Percentiles rank a stretch among this genome's conserved stretches.
Evolutionary conservation across 2,329 filamentous ascomycete genomes (phyloP).

Genomic region (Tolypocladium nubicola): DNA sequence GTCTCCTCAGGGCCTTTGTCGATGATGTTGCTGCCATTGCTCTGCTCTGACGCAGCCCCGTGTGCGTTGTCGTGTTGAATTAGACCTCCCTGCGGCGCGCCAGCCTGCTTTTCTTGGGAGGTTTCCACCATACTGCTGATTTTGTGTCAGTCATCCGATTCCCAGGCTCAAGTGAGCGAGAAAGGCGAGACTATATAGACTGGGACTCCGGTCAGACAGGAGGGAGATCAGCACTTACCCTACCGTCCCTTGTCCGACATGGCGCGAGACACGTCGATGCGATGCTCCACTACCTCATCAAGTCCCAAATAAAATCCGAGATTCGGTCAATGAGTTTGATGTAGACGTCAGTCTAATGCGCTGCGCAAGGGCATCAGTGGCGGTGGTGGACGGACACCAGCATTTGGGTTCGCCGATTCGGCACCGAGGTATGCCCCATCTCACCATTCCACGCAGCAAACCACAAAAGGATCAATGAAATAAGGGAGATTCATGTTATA

Average conservation of each 20-base stretch:
- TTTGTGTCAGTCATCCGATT: not conserved
- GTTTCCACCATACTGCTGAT: not conserved
- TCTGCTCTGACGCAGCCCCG: not conserved
- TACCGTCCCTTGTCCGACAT: not conserved
- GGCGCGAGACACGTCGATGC: not conserved
- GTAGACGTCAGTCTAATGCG: not conserved
- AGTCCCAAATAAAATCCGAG: not conserved
- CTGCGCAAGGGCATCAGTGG: not conserved
- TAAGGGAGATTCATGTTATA: not conserved
- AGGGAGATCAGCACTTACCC: not conserved
- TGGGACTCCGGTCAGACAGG: not conserved
- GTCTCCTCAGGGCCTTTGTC: not conserved
- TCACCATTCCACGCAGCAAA: not conserved
- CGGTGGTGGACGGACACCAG: not conserved
- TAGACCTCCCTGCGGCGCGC: not conserved
- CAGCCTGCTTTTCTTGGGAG: not conserved
- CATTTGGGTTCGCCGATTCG: not conserved
- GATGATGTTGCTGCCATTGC: not conserved
- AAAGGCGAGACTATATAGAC: not conserved
- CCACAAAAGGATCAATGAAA: not conserved
- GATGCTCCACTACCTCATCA: not conserved
- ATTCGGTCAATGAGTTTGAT: not conserved
- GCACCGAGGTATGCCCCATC: not conserved
- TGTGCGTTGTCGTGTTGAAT: not conserved
- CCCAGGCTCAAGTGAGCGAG: not conserved